Evolutionary conservation across 2,329 filamentous ascomycete genomes (phyloP).

Genomic region (Ceratocystis cacaofunesta): DNA sequence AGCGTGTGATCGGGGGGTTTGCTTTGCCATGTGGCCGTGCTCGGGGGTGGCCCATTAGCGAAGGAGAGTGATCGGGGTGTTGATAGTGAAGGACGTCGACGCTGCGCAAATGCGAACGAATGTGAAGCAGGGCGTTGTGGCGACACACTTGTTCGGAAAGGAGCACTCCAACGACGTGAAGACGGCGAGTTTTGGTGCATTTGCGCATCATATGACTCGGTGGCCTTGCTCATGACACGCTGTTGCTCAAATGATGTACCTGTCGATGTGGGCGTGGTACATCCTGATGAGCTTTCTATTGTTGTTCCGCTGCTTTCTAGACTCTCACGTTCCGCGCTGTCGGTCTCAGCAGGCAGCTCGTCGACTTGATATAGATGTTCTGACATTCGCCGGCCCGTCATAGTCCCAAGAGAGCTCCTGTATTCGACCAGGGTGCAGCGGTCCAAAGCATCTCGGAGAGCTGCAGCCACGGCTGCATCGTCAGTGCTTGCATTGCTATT

Average conservation of each 20-base stretch:
- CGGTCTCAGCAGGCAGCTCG: slow-evolving; percentile 7
- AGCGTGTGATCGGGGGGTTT: background rate
- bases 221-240: background rate
- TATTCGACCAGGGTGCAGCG: background rate
- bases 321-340: background rate
- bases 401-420: background rate
- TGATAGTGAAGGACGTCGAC: slow-evolving; percentile 11
- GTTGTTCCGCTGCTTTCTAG: background rate
- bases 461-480: background rate
- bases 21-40: background rate
- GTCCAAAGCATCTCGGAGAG: background rate
- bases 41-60: slow-evolving; percentile 13
- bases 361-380: slow-evolving; percentile 13
- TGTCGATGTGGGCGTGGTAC: slow-evolving; percentile 4
- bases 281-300: background rate
- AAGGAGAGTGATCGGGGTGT: slow-evolving; percentile 15
- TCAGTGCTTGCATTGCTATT: slow-evolving; percentile 12
- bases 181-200: background rate
- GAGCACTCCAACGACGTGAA: background rate
- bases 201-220: background rate
- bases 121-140: slow-evolving; percentile 10
- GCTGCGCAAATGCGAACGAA: slow-evolving; percentile 14
- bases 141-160: slow-evolving; percentile 1
- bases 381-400: slow-evolving; percentile 7
- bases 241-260: background rate